Base-by-base conservation (phyloP, 2,329 filamentous ascomycete species). In the Chrysoporthe puriensis region DNA sequence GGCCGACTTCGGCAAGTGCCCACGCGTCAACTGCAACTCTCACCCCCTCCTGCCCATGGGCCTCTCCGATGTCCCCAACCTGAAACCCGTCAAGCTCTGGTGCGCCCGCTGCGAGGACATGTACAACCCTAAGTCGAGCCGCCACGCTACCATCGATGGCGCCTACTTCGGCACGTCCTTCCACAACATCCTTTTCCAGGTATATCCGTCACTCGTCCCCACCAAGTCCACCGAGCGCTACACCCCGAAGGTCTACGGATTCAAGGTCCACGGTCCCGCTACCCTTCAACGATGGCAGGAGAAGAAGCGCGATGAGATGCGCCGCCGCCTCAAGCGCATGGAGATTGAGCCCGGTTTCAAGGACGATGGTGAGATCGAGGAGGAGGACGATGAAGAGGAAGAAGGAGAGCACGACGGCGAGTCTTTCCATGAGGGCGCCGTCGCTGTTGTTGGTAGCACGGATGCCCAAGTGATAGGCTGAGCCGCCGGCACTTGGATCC, bases 171-270 rank as follows among this genome's bases (percentile, higher is more conserved):
- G 96, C 73, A 94, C 95, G 60, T 97, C 93, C 2, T 99, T 99
- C 85, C 95, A 97, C 85, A 97, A 97, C 82, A 97, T 99, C 80
- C 89, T 99, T 70, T 98, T 99, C 84, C 96, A 99, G 79, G 96
- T 99, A 66, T 98, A 98, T 78, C 95, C 96, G 6, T 89, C 92
- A 34, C 86, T 99, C 73, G 89, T 96, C 63, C 96, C 96, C 3
- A 84, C 89, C 72, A 99, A 98, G 85, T 93, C 89, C 73, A 85
- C 90, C 70, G 90, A 93, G 71, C 88, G 96, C 72, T 97, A 98
- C 80, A 88, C 95, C 66, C 96, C 96, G 34, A 89, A 92, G 68
- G 91, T 97, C 69, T 99, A 96, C 78, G 96, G 96, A 44, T 99
- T 99, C 85, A 93, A 93, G 76, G 94, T 99, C 6, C 96, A 99